Base-by-base conservation (phyloP, 1,139 yeast species). In the Diutina pseudorugosa region DNA sequence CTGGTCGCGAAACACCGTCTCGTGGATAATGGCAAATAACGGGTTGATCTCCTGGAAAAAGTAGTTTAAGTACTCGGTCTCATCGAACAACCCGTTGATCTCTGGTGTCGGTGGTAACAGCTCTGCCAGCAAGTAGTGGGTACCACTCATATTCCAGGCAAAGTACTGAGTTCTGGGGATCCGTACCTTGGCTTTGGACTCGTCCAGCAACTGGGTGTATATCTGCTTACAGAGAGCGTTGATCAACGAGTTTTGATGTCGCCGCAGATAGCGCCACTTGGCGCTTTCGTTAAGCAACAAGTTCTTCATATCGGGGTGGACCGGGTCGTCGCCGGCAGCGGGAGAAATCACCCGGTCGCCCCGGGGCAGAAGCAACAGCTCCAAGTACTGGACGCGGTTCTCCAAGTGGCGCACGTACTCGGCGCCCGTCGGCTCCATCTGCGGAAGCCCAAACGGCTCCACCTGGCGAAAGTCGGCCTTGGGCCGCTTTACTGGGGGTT, bases 121-220 rank as follows among this genome's bases (percentile, higher is more conserved):
- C 44, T 74, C 74, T 6, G 72, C 66, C 25, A 64, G 63, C 19
- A 79, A 59, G 59, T 78, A 82, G 57, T 75, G 76, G 20, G 73
- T 73, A 1, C 87, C 86, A 41, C 79, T 71, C 77, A 81, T 69
- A 61, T 82, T 82, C 86, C 86, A 82, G 16, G 85, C 86, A 59
- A 79, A 82, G 56, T 72, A 77, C 60, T 82, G 87, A 19, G 72
- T 66, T 54, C 87, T 64, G 3, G 88, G 88, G 12, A 77, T 59
- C 4, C 67, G 61, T 5, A 80, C 73, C 44, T 68, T 62, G 41
- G 64, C 60, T 52, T 68, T 66, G 57, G 69, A 65, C 23, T 72
- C 72, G 5, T 68, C 70, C 8, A 75, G 63, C 40, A 82, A 63
- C 40, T 68, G 61, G 6, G 66, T 57, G 58, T 70, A 70, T 55